Conservation (phyloP, 495 filamentous ascomycete species). For the Rostrohypoxylon terebratum region DNA sequence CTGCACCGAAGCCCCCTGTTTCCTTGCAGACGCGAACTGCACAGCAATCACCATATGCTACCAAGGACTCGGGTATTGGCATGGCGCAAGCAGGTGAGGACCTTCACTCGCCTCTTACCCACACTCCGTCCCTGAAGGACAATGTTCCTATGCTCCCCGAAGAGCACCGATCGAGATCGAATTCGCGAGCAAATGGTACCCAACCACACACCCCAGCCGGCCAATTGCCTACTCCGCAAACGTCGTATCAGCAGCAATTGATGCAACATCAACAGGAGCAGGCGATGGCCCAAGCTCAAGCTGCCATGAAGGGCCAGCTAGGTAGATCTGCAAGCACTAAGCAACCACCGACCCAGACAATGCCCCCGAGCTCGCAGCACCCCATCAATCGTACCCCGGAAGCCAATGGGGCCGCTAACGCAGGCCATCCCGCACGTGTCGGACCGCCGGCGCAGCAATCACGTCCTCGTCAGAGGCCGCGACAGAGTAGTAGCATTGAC, state of each 20-base stretch:
- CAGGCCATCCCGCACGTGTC: slow-evolving; percentile 54
- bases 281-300: slow-evolving; percentile 78
- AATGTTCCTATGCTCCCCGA: slow-evolving; percentile 64
- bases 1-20: slow-evolving; percentile 74
- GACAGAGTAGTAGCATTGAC: slow-evolving; percentile 79
- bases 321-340: slow-evolving; percentile 74
- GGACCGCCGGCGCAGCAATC: slow-evolving; percentile 64
- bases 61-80: slow-evolving; percentile 66
- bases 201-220: slow-evolving; percentile 55
- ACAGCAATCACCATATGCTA: slow-evolving; percentile 60
- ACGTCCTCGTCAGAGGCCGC: slow-evolving; percentile 78
- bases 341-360: slow-evolving; percentile 59
- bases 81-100: slow-evolving; percentile 67
- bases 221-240: slow-evolving; percentile 51
- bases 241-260: slow-evolving; percentile 75
- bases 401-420: slow-evolving; percentile 66
- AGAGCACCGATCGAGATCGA: slow-evolving; percentile 66
- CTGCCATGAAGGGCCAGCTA: slow-evolving; percentile 66
- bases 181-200: slow-evolving; percentile 63
- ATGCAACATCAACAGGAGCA: slow-evolving; percentile 80
- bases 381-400: slow-evolving; percentile 66
- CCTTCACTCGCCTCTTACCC: slow-evolving; percentile 53
- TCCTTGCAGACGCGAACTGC: slow-evolving; percentile 58
- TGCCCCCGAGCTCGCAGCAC: slow-evolving; percentile 67
- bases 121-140: slow-evolving; percentile 59